Base-by-base conservation (phyloP, 225 moss, liverwort and hornwort species). In the Ulota crispa region DNA sequence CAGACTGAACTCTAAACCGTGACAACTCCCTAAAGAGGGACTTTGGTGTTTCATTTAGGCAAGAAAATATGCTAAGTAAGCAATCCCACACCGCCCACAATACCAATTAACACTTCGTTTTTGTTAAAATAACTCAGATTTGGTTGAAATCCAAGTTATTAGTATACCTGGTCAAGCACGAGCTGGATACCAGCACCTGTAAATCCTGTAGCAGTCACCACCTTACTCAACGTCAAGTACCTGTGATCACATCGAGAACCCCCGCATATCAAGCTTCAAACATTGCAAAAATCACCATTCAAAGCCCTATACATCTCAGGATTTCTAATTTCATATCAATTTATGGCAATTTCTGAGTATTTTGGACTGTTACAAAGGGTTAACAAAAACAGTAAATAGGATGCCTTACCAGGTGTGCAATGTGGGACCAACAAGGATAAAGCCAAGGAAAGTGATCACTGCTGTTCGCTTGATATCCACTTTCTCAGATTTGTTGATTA, bases 181-280 rank as follows among this genome's bases (percentile, higher is more conserved):
- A 92, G 92, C 12, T 85, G 92, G 20, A 90, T 42, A 65, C 81
- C 88, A 73, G 88, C 92, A 81, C 92, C 92, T 61, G 81, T 39
- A 26, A 90, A 61, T 65, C 90, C 92, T 62, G 82, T 84, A 66
- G 74, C 84, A 69, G 86, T 92, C 80, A 92, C 88, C 55, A 92
- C 86, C 85, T 86, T 92, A 79, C 90, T 92, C 64, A 92, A 74
- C 55, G 88, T 52, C 68, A 90, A 85, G 67, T 92, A 92, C 92
- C 92, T 92, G 82, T 26, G 27, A 70, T 50, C 77, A 80, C 52
- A 80, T 76, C 73, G 64, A 79, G 45, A 72, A 52, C 8, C 56
- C 45, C 28, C 37, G 56, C 81, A 27, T 23, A 16, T 50, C 54
- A 83, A 77, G 36, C 34, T 12, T 37, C 78, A 15, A 70, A 55